Base-by-base conservation (phyloP, 306 rosid species). In the Vigna reflexopilosa region DNA sequence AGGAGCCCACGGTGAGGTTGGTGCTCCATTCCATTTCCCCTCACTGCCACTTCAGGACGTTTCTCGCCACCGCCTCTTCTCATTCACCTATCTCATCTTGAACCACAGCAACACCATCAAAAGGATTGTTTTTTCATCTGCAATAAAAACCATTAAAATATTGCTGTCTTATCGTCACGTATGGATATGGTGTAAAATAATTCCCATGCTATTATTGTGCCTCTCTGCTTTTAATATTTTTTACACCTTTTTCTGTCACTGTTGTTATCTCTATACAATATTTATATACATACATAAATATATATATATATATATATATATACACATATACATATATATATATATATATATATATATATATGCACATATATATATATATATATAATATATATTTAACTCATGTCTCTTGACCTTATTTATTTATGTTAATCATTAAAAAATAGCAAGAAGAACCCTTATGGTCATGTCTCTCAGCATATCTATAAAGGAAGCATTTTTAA, bases 1-100 rank as follows among this genome's bases (percentile, higher is more conserved):
- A 95, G 55, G 99, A 92, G 38, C 87, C 59, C 52, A 75, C 96
- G 4, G 96, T 89, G 0, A 88, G 87, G 88, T 71, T 93, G 89
- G 77, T 92, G 9, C 74, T 95, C 11, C 75, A 86, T 42, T 30
- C 88, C 1, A 88, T 95, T 9, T 78, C 98, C 2, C 92, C 96
- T 0, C 26, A 15, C 4, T 81, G 85, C 52, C 88, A 77, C 1
- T 86, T 95, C 12, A 77, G 72, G 22, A 79, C 67, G 10, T 78
- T 84, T 22, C 85, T 81, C 45, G 72, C 72, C 74, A 4, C 0
- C 5, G 34, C 34, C 14, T 56, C 76, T 45, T 45, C 15, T 45
- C 15, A 45, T 3, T 2, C 9, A 9, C 49, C 49, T 3, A 9
- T 7, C 11, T 40, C 45, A 42, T 36, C 42, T 36, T 36, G 42